A percentile compares a stretch with the other conserved stretches of the same genome.
phyloP scores from a whole-genome alignment of 495 filamentous ascomycete genomes.

The Staphylotrichum tortipilum region DNA sequence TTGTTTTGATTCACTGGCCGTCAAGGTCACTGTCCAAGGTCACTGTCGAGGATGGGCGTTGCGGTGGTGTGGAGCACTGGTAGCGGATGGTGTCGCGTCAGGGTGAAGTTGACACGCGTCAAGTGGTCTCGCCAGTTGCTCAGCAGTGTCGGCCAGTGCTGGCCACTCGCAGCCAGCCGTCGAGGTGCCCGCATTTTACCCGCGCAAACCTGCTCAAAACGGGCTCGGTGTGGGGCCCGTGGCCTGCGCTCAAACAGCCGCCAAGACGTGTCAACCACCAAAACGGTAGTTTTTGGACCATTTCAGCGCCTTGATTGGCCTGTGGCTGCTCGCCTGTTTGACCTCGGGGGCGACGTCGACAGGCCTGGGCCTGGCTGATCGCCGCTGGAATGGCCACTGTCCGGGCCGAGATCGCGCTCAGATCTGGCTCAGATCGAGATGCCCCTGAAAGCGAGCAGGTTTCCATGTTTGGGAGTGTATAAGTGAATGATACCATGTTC shows the following conservation, averaged over 20 bases:
- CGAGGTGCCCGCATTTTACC: conserved; percentile 10
- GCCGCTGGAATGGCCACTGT: no score
- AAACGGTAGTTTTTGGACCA: conserved; percentile 21
- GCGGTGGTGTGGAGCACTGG: neutral
- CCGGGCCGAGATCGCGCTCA: no score
- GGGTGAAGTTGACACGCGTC: neutral
- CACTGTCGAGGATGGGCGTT: no score
- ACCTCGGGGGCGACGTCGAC: neutral
- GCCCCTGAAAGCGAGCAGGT: no score
- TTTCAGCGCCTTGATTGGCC: conserved; percentile 11
- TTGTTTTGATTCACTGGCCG: neutral
- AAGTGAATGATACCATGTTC: no score
- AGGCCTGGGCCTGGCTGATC: no score
- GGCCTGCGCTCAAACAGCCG: conserved; percentile 4
- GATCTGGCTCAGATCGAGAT: no score
- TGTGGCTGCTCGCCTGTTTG: neutral
- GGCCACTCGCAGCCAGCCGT: conserved; percentile 4
- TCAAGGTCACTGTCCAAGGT: no score
- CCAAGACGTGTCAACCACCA: conserved; percentile 7
- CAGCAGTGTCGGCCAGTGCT: neutral
- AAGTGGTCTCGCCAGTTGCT: neutral
- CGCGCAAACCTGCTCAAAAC: conserved; percentile 30
- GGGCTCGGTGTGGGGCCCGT: neutral
- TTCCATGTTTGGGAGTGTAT: no score
- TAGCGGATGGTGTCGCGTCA: neutral